These are phyloP conservation scores for Beauveria brongniartii DNA, from an alignment of 2,329 filamentous ascomycete genomes.

Conservation along the genomic window DNA sequence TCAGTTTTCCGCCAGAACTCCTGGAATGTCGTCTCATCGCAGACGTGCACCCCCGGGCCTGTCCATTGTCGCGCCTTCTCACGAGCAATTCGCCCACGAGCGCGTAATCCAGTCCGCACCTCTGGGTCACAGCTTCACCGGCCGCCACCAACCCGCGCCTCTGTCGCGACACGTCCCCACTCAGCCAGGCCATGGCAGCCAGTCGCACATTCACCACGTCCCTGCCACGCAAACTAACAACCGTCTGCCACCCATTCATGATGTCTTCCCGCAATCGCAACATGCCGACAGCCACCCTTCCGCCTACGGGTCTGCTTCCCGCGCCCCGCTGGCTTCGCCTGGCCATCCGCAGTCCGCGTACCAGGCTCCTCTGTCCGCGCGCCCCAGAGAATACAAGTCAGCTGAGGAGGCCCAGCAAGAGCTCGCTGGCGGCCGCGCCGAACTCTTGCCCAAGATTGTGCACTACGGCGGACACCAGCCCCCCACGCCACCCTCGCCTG, in stretches of 20 bases:
- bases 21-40: conserved; percentile 57
- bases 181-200: conserved; percentile 72
- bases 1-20: conserved; percentile 58
- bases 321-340: conserved; percentile 69
- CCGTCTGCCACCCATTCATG: conserved; percentile 83
- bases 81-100: conserved; percentile 87
- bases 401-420: conserved; percentile 93
- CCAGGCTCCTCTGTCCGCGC: conserved; percentile 47
- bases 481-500: conserved; percentile 79
- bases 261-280: conserved; percentile 80
- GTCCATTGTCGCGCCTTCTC: conserved; percentile 89
- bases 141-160: conserved; percentile 70
- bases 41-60: conserved; percentile 81
- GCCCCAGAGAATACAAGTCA: conserved; percentile 82
- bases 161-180: conserved; percentile 71
- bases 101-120: conserved; percentile 95
- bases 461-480: conserved; percentile 94
- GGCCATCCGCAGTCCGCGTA: conserved; percentile 54
- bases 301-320: conserved; percentile 54
- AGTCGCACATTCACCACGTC: conserved; percentile 84
- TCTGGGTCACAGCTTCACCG: conserved; percentile 89
- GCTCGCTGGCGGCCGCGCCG: conserved; percentile 82
- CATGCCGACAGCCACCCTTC: conserved; percentile 45
- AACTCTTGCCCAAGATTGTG: conserved; percentile 84
- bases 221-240: conserved; percentile 86